These are phyloP conservation scores for Sarcodon sp. DNA, from an alignment of 768 basidiomycete genomes.

Conservation along the genomic window DNA sequence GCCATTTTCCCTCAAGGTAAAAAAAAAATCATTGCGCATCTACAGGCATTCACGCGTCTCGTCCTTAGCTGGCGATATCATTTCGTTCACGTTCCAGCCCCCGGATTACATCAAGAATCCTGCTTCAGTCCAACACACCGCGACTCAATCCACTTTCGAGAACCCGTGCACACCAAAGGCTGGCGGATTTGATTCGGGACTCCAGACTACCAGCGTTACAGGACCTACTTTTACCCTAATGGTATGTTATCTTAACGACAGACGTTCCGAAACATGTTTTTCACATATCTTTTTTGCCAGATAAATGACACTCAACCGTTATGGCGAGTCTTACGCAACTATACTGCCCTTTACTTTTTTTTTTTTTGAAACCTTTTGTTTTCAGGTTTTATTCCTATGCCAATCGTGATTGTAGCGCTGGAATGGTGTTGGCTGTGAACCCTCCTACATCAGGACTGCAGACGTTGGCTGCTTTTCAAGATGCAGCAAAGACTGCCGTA, in stretches of 20 bases:
- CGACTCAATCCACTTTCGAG: constrained; percentile 13
- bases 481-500: constrained; percentile 3
- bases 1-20: constrained; percentile 7
- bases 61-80: constrained; percentile 5
- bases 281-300: background rate
- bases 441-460: constrained; percentile 5
- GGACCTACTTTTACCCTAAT: constrained; percentile 2
- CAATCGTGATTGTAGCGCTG: constrained; percentile 6
- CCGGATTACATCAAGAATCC: constrained; percentile 7
- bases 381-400: constrained; percentile 8
- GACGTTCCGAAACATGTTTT: background rate
- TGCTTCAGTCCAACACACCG: constrained; percentile 7
- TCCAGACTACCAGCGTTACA: constrained; percentile 6
- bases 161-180: constrained; percentile 10
- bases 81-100: constrained; percentile 7
- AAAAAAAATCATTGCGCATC: too few species aligned
- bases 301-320: constrained; percentile 8
- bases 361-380: background rate
- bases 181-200: constrained; percentile 14
- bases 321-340: constrained; percentile 1
- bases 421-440: constrained; percentile 9
- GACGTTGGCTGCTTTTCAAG: constrained; percentile 6
- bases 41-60: too few species aligned
- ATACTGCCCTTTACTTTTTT: background rate
- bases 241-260: background rate